Evolutionary conservation across 148 eudicot species (phyloP).

Genomic region (Fagopyrum homotropicum): DNA sequence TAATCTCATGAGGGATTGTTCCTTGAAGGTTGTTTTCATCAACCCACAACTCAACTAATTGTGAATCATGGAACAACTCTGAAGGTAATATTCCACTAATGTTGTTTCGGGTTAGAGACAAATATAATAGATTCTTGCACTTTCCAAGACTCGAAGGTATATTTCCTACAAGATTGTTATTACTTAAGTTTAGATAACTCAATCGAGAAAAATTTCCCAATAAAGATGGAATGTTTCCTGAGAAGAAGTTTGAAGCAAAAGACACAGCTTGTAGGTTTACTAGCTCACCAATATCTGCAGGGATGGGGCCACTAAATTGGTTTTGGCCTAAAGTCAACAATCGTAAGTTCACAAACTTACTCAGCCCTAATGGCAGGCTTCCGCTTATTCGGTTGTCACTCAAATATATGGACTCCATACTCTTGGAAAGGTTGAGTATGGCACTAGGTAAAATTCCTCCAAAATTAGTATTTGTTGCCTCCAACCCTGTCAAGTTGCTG

Average conservation of each 20-base stretch:
- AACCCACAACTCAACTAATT: conserved; percentile 16
- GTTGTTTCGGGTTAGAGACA: too few species aligned
- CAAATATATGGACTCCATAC: neutral
- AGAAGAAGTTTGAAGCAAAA: conserved; percentile 16
- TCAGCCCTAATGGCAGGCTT: conserved; percentile 19
- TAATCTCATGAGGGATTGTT: conserved; percentile 14
- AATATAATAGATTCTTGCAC: too few species aligned
- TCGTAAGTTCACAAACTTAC: neutral
- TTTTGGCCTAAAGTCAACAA: neutral
- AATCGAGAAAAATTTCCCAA: conserved; percentile 29
- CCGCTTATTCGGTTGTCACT: conserved; percentile 17
- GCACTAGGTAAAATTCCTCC: conserved; percentile 22
- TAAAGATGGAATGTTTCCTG: conserved; percentile 27
- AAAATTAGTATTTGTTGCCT: conserved; percentile 13
- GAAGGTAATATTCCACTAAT: too few species aligned
- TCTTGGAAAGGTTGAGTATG: conserved; percentile 22
- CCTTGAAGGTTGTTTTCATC: conserved; percentile 24
- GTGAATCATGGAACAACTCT: conserved; percentile 19
- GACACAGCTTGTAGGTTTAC: neutral
- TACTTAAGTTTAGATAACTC: neutral
- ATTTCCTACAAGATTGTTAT: conserved; percentile 15
- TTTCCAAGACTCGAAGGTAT: too few species aligned
- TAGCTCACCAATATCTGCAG: conserved; percentile 21
- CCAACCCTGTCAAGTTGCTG: conserved; percentile 4
- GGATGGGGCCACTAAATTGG: conserved; percentile 22